Conservation (phyloP, 1,139 yeast species). For the Nakaseomyces delphensis region DNA sequence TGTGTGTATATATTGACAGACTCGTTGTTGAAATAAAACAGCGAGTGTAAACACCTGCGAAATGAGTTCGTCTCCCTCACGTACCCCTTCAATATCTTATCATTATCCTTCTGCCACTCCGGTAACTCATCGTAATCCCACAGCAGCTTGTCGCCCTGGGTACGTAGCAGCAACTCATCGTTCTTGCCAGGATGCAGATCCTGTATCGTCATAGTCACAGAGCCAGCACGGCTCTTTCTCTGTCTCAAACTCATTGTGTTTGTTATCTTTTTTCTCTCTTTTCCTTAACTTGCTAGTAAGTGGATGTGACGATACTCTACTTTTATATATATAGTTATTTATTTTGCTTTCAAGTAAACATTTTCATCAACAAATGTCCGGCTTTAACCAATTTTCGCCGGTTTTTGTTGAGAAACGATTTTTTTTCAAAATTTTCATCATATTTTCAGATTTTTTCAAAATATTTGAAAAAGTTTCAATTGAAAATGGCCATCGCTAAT, state of each 20-base stretch:
- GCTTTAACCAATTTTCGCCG: neutral
- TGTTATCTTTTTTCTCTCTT: too few species aligned
- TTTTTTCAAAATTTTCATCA: too few species aligned
- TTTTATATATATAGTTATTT: too few species aligned
- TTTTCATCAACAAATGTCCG: too few species aligned
- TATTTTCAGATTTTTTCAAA: too few species aligned
- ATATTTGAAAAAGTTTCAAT: too few species aligned
- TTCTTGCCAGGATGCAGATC: neutral
- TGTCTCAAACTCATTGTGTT: neutral
- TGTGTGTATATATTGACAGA: constrained; percentile 76
- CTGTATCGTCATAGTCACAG: neutral
- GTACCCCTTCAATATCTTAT: constrained; percentile 63
- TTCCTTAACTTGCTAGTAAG: too few species aligned
- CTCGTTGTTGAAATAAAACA: constrained; percentile 72
- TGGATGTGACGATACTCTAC: too few species aligned
- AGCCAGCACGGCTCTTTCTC: neutral
- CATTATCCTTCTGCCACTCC: constrained; percentile 82
- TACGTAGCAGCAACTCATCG: neutral
- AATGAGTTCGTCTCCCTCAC: constrained; percentile 57
- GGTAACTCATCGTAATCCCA: constrained; percentile 46
- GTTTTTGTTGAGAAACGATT: neutral
- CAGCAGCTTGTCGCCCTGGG: constrained; percentile 10
- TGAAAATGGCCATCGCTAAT: too few species aligned
- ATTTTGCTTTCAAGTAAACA: too few species aligned
- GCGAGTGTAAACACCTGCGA: constrained; percentile 43